Conservation (phyloP, 1,284 basidiomycete species). For the Papiliotrema terrestris region DNA sequence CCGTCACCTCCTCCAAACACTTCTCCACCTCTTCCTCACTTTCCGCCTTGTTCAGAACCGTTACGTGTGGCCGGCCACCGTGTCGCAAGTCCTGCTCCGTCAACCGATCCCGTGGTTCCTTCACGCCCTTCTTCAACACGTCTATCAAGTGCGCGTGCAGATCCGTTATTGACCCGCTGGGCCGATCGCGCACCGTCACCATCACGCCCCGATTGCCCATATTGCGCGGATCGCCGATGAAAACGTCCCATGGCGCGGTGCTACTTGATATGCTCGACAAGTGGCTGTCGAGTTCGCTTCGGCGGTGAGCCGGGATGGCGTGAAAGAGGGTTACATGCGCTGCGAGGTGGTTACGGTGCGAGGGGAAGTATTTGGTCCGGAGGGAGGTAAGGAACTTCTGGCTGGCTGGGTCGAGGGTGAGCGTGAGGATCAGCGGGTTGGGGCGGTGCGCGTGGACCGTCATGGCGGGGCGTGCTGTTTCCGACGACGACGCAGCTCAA, state of each 20-base stretch:
- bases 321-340: constrained; percentile 37
- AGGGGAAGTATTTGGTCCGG: constrained; percentile 29
- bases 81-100: constrained; percentile 26
- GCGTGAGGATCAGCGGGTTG: constrained; percentile 26
- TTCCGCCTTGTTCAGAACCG: constrained; percentile 23
- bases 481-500: too few relatives aligned
- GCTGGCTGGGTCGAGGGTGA: constrained; percentile 23
- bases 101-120: constrained; percentile 16
- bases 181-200: constrained; percentile 20
- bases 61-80: constrained; percentile 26
- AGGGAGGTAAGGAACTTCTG: constrained; percentile 23
- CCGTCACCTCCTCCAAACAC: constrained; percentile 18
- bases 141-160: constrained; percentile 17
- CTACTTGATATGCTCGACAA: constrained; percentile 10
- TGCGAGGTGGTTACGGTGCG: constrained; percentile 23
- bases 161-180: constrained; percentile 15
- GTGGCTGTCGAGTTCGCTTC: constrained; percentile 17
- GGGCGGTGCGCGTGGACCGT: too few relatives aligned
- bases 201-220: constrained; percentile 33
- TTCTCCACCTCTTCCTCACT: constrained; percentile 16
- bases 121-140: constrained; percentile 13
- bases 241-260: constrained; percentile 23
- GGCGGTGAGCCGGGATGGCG: constrained; percentile 27
- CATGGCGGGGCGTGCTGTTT: too few relatives aligned
- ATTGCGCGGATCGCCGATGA: constrained; percentile 21